Evolutionary conservation across 805 yeast species (phyloP).

Genomic region (Soucietia sequanensis): DNA sequence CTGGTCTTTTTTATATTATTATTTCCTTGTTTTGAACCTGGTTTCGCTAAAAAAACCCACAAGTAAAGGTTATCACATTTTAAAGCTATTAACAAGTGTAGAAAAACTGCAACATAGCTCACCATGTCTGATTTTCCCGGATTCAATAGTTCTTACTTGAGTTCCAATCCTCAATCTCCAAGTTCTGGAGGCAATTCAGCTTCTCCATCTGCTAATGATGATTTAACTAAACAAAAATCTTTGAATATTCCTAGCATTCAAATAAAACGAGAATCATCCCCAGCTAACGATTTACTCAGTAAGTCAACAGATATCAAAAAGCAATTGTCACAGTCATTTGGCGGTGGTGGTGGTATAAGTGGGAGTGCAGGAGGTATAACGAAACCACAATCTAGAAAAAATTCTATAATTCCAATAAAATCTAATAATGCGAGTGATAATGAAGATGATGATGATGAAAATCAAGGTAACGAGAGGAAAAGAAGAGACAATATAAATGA

Average conservation of each 20-base stretch:
- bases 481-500: slow-evolving; percentile 45
- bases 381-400: slow-evolving; percentile 39
- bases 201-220: slow-evolving; percentile 12
- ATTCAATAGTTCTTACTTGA: slow-evolving; percentile 15
- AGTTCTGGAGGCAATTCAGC: slow-evolving; percentile 12
- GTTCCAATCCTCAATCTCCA: slow-evolving; percentile 9
- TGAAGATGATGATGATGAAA: slow-evolving; percentile 22
- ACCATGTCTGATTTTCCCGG: slow-evolving; percentile 14
- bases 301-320: slow-evolving; percentile 38
- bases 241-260: slow-evolving; percentile 26
- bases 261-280: slow-evolving; percentile 20
- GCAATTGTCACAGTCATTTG: slow-evolving; percentile 40
- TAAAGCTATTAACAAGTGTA: too few relatives aligned
- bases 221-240: slow-evolving; percentile 9
- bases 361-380: slow-evolving; percentile 32
- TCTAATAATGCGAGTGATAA: slow-evolving; percentile 18
- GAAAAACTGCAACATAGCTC: too few relatives aligned
- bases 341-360: slow-evolving; percentile 15
- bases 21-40: too few relatives aligned
- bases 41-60: too few relatives aligned
- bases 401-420: slow-evolving; percentile 26
- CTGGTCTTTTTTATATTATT: too few relatives aligned
- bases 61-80: too few relatives aligned
- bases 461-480: slow-evolving; percentile 40
- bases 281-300: slow-evolving; percentile 23